Conservation (phyloP, 169 alveolate species). For the Pseudocohnilembus persalinus region DNA sequence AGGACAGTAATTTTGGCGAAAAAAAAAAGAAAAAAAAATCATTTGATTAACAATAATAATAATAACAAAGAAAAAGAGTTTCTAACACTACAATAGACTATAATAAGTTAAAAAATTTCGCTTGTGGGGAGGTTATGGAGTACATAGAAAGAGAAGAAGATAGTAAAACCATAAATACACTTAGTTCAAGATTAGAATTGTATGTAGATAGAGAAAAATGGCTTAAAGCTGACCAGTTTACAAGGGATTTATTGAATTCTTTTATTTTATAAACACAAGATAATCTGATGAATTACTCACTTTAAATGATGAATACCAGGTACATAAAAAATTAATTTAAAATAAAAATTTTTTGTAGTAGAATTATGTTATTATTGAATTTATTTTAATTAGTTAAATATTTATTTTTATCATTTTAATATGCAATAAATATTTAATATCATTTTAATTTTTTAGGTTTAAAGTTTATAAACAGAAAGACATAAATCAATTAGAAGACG, state of each 20-base stretch:
- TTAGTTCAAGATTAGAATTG: constrained; percentile 49
- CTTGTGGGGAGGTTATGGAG: constrained; percentile 20
- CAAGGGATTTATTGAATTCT: constrained; percentile 27
- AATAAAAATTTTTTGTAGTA: constrained; percentile 3
- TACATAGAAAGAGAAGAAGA: constrained; percentile 33
- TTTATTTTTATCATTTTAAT: background rate
- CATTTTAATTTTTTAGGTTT: background rate
- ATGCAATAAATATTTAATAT: background rate
- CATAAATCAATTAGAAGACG: background rate
- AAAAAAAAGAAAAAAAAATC: too few species aligned
- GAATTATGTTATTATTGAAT: background rate
- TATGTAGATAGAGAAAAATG: constrained; percentile 56
- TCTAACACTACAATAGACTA: background rate
- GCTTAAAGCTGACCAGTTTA: constrained; percentile 23
- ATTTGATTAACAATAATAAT: too few species aligned
- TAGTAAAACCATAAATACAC: constrained; percentile 39
- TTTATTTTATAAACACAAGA: constrained; percentile 48
- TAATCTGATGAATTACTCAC: constrained; percentile 5
- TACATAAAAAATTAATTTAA: too few species aligned
- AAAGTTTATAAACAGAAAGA: background rate
- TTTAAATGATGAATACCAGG: constrained; percentile 56
- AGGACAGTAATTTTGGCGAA: background rate
- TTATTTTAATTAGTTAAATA: background rate
- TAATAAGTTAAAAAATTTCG: background rate
- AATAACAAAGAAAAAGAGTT: background rate